phyloP scores from a whole-genome alignment of 495 filamentous ascomycete genomes.

The Saxophila tyrrhenica region DNA sequence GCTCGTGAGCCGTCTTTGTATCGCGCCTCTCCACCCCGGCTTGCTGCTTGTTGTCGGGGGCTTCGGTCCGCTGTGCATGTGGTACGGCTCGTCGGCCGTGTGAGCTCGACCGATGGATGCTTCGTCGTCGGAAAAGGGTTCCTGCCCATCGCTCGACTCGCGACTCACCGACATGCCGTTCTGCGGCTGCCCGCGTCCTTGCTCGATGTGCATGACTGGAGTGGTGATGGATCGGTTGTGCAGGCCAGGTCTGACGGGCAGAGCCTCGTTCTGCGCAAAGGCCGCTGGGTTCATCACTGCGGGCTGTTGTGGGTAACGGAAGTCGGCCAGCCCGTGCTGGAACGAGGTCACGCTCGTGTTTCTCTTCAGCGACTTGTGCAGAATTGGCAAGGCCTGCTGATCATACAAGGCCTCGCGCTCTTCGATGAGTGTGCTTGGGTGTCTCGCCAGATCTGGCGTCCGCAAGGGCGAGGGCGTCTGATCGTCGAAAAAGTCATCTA shows the following conservation, averaged over 20 bases:
- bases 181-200: background rate
- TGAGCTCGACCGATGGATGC: slow-evolving; percentile 22
- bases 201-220: slow-evolving; percentile 16
- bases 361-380: slow-evolving; percentile 66
- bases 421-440: slow-evolving; percentile 38
- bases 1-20: slow-evolving; percentile 13
- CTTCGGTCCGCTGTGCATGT: background rate
- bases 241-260: slow-evolving; percentile 23
- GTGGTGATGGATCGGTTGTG: slow-evolving; percentile 32
- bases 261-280: slow-evolving; percentile 24
- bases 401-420: slow-evolving; percentile 82
- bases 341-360: slow-evolving; percentile 68
- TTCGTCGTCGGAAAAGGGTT: slow-evolving; percentile 33
- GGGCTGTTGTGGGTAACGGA: slow-evolving; percentile 35
- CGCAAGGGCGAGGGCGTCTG: background rate
- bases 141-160: slow-evolving; percentile 23
- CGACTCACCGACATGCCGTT: slow-evolving; percentile 12
- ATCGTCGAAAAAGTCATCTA: slow-evolving; percentile 65
- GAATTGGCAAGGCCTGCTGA: slow-evolving; percentile 82
- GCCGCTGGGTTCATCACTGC: slow-evolving; percentile 54
- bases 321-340: slow-evolving; percentile 71
- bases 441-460: background rate
- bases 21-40: background rate
- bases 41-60: background rate
- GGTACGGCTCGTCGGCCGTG: slow-evolving; percentile 10